Base-by-base conservation (phyloP, 345 rosid species). In the Angophora floribunda region DNA sequence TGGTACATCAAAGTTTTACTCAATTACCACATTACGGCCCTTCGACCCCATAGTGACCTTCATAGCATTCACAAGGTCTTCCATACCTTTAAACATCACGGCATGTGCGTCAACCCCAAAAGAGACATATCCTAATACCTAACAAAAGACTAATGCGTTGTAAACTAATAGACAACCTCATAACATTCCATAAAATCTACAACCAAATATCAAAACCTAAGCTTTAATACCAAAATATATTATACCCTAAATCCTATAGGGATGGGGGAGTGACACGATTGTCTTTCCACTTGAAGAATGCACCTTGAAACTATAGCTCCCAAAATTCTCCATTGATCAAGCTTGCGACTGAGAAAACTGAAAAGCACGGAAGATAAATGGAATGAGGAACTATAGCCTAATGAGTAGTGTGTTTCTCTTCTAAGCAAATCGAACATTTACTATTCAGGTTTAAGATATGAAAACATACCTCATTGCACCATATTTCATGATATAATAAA, bases 1-100 rank as follows among this genome's bases (percentile, higher is more conserved):
- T 3, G 99, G 98, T 61, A 98, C 95, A 88, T 98, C 98, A 92
- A 89, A 98, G 90, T 96, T 98, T 90, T 97, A 98, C 88, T 94
- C 97, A 85, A 97, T 90, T 52, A 97, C 96, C 89, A 98, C 99
- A 91, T 92, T 98, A 57, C 98, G 95, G 6, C 99, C 99, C 99
- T 95, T 97, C 47, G 97, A 99, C 51, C 98, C 99, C 98, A 97
- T 97, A 52, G 99, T 97, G 87, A 98, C 98, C 93, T 90, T 93
- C 84, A 96, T 98, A 7, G 98, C 95, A 91, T 97, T 97, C 30
- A 96, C 96, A 28, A 98, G 97, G 88, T 98, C 99, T 92, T 98
- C 99, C 22, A 94, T 97, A 86, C 99, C 99, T 89, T 87, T 95
- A 52, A 98, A 98, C 98, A 98, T 98, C 87, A 92, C 75, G 88